A percentile compares a stretch with the other conserved stretches of the same genome.
These are phyloP conservation scores for Colletotrichum euphorbiae DNA, from an alignment of 2,329 filamentous ascomycete species.

Conservation along the genomic window DNA sequence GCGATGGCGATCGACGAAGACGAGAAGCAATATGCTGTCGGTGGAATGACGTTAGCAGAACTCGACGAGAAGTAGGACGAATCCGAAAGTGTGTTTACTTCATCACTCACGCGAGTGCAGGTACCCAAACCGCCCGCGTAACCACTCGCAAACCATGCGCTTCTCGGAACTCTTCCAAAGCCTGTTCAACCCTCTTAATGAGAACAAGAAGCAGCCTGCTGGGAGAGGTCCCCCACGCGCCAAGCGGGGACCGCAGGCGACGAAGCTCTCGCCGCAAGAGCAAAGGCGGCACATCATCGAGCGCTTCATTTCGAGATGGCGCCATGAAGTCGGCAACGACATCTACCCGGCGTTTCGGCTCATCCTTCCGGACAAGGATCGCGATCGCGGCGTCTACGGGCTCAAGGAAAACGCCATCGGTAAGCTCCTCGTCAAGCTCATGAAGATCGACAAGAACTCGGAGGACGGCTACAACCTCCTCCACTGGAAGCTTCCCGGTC, in stretches of 20 bases:
- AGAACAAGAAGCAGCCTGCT: constrained; percentile 81
- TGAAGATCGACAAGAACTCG: constrained; percentile 91
- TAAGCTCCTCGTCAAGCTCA: constrained; percentile 89
- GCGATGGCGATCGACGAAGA: constrained; percentile 62
- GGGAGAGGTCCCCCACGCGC: constrained; percentile 64
- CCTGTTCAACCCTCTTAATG: constrained; percentile 83
- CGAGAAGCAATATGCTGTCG: constrained; percentile 60
- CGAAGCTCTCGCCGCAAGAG: constrained; percentile 77
- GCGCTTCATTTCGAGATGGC: constrained; percentile 87
- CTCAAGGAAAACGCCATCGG: constrained; percentile 93
- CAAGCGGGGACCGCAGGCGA: constrained; percentile 70
- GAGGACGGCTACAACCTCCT: constrained; percentile 87
- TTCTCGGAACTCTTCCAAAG: constrained; percentile 83
- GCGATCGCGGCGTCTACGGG: constrained; percentile 91
- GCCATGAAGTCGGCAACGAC: constrained; percentile 87
- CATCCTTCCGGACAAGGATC: constrained; percentile 92
- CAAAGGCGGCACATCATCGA: constrained; percentile 84
- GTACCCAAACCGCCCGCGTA: constrained; percentile 85
- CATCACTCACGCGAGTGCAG: constrained; percentile 56
- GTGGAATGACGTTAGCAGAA: constrained; percentile 54
- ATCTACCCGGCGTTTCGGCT: constrained; percentile 93
- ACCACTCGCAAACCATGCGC: constrained; percentile 80
- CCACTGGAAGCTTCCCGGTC: constrained; percentile 92
- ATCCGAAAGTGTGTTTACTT: background rate
- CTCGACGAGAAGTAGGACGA: constrained; percentile 57